Evolutionary conservation across 768 basidiomycete species (phyloP), one percentile per base, ranked within the genome.

Genomic region (Boletus insuetus): DNA sequence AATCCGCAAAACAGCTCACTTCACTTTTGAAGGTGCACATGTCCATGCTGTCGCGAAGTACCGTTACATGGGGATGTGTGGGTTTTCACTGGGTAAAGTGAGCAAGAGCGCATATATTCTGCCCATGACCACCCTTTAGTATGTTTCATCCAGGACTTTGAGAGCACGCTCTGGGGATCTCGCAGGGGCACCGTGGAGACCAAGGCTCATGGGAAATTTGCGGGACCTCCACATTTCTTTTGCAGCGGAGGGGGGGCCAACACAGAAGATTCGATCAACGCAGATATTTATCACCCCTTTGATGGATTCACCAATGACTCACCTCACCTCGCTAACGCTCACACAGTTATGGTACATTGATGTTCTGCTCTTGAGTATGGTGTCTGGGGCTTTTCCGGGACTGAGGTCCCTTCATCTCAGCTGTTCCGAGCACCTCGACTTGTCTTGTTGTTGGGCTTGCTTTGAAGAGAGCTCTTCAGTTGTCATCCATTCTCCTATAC

Each of bases 401-500:
- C 69, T 89, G 42, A 52, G 56, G 3, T 69, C 74, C 47, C 77
- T 89, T 13, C 74, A 81, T 56, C 72, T 89, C 46, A 83, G 81
- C 61, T 82, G 81, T 55, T 79, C 81, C 6, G 84, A 85, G 57
- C 76, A 83, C 38, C 72, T 88, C 43, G 79, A 82, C 53, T 63
- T 75, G 29, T 73, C 70, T 48, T 86, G 84, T 64, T 89, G 87
- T 65, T 82, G 82, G 77, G 61, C 64, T 43, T 89, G 87, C 65
- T 82, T 82, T 55, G 83, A 84, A 69, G 85, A 86, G 41, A 83
- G 80, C 46, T 71, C 82, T 24, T 76, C 71, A 10, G 74, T 76
- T 47, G 76, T 77, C 24, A 55, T 77, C 4, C 86, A 89, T 67
- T 89, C 86, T 8, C 86, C 87, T 0, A 74, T 89, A 52, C 82